Evolutionary conservation across 2,329 filamentous ascomycete species (phyloP).

Genomic region (Neoscytalidium dimidiatum): DNA sequence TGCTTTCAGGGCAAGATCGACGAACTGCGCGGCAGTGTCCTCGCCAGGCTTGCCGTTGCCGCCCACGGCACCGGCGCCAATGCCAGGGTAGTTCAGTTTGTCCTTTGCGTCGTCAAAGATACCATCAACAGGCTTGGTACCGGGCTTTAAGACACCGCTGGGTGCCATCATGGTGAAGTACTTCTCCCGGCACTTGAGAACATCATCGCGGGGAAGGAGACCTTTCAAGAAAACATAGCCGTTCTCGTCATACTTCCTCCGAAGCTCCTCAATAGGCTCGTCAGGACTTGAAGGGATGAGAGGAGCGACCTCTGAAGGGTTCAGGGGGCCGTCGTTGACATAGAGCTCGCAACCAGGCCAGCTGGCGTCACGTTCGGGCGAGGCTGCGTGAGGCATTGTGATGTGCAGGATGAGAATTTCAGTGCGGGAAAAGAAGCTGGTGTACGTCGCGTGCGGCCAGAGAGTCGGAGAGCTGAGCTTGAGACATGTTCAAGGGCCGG

Average conservation of each 20-base stretch:
- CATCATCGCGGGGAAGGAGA: constrained; percentile 55
- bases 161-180: constrained; percentile 59
- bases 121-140: constrained; percentile 53
- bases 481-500: neutral
- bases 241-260: constrained; percentile 49
- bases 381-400: constrained; percentile 38
- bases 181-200: constrained; percentile 52
- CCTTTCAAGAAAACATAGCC: constrained; percentile 60
- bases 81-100: constrained; percentile 51
- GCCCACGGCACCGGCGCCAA: constrained; percentile 47
- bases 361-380: constrained; percentile 27
- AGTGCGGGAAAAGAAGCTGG: neutral
- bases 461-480: neutral
- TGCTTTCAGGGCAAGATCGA: constrained; percentile 55
- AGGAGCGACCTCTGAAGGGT: constrained; percentile 44
- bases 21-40: constrained; percentile 46
- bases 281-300: constrained; percentile 47
- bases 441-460: no score
- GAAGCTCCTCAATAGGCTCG: constrained; percentile 51
- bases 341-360: constrained; percentile 36
- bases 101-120: constrained; percentile 52
- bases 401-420: neutral
- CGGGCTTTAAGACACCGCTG: constrained; percentile 58
- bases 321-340: constrained; percentile 51
- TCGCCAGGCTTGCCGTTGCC: constrained; percentile 49